A percentile compares a stretch with the other conserved stretches of the same genome.
phyloP scores from a whole-genome alignment of 1,284 basidiomycete genomes.

The Heimioporus retisporus region DNA sequence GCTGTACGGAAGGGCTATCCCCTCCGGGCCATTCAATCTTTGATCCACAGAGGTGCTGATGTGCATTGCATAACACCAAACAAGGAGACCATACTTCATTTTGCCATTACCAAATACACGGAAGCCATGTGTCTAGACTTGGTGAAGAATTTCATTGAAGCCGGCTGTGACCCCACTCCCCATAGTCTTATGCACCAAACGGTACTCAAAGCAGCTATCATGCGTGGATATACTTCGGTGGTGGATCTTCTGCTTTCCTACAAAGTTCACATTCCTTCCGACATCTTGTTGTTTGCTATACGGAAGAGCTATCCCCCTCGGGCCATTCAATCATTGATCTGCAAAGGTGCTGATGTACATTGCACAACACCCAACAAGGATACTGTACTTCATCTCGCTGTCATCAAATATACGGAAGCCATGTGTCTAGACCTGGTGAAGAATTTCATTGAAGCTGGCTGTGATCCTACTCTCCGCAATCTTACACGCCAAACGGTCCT shows the following conservation, averaged over 20 bases:
- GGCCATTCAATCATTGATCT: neutral
- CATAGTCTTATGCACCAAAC: neutral
- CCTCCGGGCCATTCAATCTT: neutral
- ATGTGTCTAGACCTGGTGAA: neutral
- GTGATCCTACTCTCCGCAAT: neutral
- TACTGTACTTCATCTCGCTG: neutral
- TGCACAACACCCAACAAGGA: neutral
- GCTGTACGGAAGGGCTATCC: neutral
- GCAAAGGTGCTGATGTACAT: neutral
- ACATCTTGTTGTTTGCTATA: neutral
- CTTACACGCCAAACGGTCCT: neutral
- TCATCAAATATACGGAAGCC: neutral
- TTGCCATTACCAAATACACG: neutral
- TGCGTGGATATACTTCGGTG: neutral
- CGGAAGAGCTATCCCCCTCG: neutral
- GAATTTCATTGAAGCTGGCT: constrained; percentile 1
- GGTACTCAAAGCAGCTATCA: neutral
- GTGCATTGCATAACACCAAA: neutral
- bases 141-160: neutral
- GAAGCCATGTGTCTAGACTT: neutral
- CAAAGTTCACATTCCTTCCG: neutral
- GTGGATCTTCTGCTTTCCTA: neutral
- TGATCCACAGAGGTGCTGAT: neutral
- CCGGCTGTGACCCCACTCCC: neutral
- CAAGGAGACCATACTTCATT: neutral